Evolutionary conservation across 129 eudicot genomes (phyloP).

Genomic region (Erigeron canadensis): DNA sequence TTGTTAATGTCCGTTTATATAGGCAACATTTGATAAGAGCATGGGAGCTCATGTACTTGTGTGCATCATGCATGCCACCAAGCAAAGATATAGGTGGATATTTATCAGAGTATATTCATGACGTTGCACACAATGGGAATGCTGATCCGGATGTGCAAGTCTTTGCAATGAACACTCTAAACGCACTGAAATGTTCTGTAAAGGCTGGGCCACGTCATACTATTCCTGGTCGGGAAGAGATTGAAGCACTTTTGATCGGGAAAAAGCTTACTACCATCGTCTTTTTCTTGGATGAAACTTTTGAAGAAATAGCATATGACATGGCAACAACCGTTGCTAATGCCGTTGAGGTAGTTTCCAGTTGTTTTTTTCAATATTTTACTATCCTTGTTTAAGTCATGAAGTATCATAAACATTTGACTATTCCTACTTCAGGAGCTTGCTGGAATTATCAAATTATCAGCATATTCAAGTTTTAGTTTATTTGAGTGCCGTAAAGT

Average conservation of each 20-base stretch:
- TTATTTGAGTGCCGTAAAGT: constrained; percentile 91
- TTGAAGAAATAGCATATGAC: constrained; percentile 91
- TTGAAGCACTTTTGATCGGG: constrained; percentile 85
- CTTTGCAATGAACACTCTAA: constrained; percentile 76
- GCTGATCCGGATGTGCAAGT: constrained; percentile 73
- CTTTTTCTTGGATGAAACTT: constrained; percentile 96
- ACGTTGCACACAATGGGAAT: constrained; percentile 64
- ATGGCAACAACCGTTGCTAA: constrained; percentile 97
- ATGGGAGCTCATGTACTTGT: constrained; percentile 96
- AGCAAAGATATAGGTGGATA: constrained; percentile 92
- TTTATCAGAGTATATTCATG: constrained; percentile 82
- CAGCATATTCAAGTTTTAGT: constrained; percentile 83
- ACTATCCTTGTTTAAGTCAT: neutral
- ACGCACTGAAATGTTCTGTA: constrained; percentile 82
- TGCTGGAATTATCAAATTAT: constrained; percentile 88
- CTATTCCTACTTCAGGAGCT: constrained; percentile 61
- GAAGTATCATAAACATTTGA: neutral
- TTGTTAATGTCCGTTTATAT: constrained; percentile 13
- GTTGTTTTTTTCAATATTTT: neutral
- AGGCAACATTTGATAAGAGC: constrained; percentile 84
- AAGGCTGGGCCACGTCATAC: constrained; percentile 97
- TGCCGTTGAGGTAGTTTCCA: constrained; percentile 78
- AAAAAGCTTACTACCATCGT: constrained; percentile 94
- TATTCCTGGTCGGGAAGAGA: constrained; percentile 94
- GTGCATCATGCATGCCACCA: constrained; percentile 99